These are phyloP conservation scores for Thermochaetoides thermophila DNA, from an alignment of 495 filamentous ascomycete genomes.

Conservation along the genomic window DNA sequence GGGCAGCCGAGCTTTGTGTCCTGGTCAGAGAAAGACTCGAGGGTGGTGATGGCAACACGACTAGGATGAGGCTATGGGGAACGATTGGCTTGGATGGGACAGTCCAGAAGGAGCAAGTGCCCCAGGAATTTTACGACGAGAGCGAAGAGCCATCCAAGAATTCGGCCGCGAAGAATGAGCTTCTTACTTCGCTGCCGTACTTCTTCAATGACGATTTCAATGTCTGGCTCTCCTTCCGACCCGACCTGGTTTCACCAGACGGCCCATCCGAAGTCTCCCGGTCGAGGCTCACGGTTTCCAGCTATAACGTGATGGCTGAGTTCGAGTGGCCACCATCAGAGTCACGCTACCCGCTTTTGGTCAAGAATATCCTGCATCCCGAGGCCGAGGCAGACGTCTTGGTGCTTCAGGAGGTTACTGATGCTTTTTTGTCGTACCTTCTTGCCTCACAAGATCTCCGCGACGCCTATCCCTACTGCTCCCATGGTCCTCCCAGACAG, in stretches of 20 bases:
- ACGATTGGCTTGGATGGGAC: slow-evolving; percentile 29
- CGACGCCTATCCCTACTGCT: slow-evolving; percentile 32
- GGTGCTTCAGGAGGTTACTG: slow-evolving; percentile 44
- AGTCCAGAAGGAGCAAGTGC: slow-evolving; percentile 6
- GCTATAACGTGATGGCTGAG: slow-evolving; percentile 44
- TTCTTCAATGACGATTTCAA: slow-evolving; percentile 15
- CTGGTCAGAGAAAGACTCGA: slow-evolving; percentile 27
- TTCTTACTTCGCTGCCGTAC: slow-evolving; percentile 6
- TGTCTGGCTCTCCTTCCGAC: slow-evolving; percentile 13
- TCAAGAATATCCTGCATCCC: slow-evolving; percentile 27
- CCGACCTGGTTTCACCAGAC: too few relatives aligned
- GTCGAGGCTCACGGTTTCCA: slow-evolving; percentile 24
- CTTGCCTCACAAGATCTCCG: slow-evolving; percentile 30
- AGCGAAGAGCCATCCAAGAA: background rate
- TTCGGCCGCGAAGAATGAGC: slow-evolving; percentile 5
- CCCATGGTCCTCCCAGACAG: slow-evolving; percentile 35
- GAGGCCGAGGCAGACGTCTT: slow-evolving; percentile 29
- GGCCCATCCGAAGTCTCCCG: too few relatives aligned
- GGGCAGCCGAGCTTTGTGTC: slow-evolving; percentile 26
- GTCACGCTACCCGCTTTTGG: slow-evolving; percentile 33
- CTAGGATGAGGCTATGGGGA: slow-evolving; percentile 32
- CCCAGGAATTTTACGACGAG: slow-evolving; percentile 11
- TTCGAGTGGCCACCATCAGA: slow-evolving; percentile 31
- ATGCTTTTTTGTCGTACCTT: slow-evolving; percentile 38
- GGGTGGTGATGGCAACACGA: slow-evolving; percentile 3